phyloP scores from a whole-genome alignment of 495 filamentous ascomycete species.

The Penicillium malachiteum region DNA sequence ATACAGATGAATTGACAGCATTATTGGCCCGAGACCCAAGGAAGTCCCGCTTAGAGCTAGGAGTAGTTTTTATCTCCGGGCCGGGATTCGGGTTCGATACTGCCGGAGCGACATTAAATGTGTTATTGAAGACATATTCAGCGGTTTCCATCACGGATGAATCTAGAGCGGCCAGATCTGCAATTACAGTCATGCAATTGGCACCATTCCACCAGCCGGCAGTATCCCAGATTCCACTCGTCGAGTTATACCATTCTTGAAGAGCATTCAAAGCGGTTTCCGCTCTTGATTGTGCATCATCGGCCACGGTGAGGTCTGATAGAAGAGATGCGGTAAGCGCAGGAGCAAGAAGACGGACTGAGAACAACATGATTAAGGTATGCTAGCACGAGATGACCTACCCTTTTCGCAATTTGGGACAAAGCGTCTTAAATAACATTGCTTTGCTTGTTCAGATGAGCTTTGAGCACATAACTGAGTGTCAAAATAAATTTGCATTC shows the following conservation, averaged over 20 bases:
- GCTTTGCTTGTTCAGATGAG: constrained; percentile 1
- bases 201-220: constrained; percentile 77
- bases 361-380: constrained; percentile 15
- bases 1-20: constrained; percentile 23
- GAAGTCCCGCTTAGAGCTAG: constrained; percentile 1
- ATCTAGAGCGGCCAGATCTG: constrained; percentile 57
- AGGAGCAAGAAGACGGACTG: constrained; percentile 7
- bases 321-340: constrained; percentile 9
- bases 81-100: constrained; percentile 25
- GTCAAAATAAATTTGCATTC: constrained; percentile 20
- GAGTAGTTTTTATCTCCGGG: constrained; percentile 10
- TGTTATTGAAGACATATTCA: constrained; percentile 43
- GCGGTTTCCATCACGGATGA: constrained; percentile 27
- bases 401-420: neutral
- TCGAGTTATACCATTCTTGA: constrained; percentile 62
- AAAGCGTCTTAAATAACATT: constrained; percentile 16
- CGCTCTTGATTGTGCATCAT: constrained; percentile 35
- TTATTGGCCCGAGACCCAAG: constrained; percentile 4
- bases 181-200: constrained; percentile 63
- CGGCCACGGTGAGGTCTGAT: constrained; percentile 10
- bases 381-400: constrained; percentile 4
- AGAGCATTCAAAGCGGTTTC: constrained; percentile 48
- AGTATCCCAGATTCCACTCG: constrained; percentile 63
- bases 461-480: constrained; percentile 13
- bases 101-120: constrained; percentile 30